phyloP scores from a whole-genome alignment of 2,329 filamentous ascomycete species.

The Botrytis galanthina region DNA sequence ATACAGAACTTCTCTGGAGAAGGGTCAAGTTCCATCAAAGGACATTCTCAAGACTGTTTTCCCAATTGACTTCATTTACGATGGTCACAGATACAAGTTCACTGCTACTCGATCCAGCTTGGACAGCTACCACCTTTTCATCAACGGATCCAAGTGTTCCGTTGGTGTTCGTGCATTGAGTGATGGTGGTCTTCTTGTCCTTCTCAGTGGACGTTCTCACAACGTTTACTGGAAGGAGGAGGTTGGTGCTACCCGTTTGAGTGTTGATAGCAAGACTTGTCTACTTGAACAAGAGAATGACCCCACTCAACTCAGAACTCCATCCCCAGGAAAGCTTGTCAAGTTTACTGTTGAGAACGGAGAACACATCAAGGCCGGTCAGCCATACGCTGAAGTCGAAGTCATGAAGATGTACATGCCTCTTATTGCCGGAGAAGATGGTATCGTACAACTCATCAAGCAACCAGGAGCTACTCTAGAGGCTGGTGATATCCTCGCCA shows the following conservation, averaged over 20 bases:
- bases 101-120: slow-evolving; percentile 88
- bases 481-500: slow-evolving; percentile 97
- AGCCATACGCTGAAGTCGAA: slow-evolving; percentile 94
- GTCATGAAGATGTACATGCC: slow-evolving; percentile 99
- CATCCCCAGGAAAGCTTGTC: slow-evolving; percentile 94
- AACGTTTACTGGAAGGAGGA: slow-evolving; percentile 99
- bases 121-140: slow-evolving; percentile 96
- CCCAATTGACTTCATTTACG: slow-evolving; percentile 97
- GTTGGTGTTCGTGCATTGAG: slow-evolving; percentile 90
- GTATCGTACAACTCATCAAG: slow-evolving; percentile 97
- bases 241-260: slow-evolving; percentile 89
- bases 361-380: slow-evolving; percentile 85
- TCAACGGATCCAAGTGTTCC: slow-evolving; percentile 95
- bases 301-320: slow-evolving; percentile 91
- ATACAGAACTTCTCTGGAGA: slow-evolving; percentile 86
- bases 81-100: slow-evolving; percentile 95
- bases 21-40: slow-evolving; percentile 95
- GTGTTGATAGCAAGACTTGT: slow-evolving; percentile 97
- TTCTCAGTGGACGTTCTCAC: slow-evolving; percentile 90
- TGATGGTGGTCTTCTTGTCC: slow-evolving; percentile 87
- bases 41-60: slow-evolving; percentile 98
- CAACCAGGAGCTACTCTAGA: slow-evolving; percentile 97
- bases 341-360: slow-evolving; percentile 97
- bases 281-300: slow-evolving; percentile 98
- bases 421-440: slow-evolving; percentile 88